Conservation (phyloP, 2,329 filamentous ascomycete genomes). For the Calonectria pseudoturangicola region DNA sequence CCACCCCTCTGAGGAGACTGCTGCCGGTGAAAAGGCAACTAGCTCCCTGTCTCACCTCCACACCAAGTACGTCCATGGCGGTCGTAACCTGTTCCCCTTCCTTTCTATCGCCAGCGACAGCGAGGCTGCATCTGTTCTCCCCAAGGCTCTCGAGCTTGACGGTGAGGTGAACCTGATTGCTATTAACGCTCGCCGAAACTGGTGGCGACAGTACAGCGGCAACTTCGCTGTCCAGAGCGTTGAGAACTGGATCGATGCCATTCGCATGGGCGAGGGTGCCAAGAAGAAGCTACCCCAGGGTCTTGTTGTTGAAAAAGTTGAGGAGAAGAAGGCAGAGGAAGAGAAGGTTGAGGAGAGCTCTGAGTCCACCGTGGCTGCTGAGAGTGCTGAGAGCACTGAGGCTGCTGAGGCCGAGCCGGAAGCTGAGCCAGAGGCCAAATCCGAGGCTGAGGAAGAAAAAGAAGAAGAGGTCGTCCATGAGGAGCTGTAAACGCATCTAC, state of each 20-base stretch:
- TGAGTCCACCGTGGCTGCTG: conserved; percentile 58
- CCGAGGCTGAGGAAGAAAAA: conserved; percentile 41
- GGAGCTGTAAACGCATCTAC: conserved; percentile 65
- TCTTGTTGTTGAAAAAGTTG: conserved; percentile 66
- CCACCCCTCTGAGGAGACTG: conserved; percentile 72
- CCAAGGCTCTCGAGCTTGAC: conserved; percentile 73
- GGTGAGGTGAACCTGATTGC: conserved; percentile 83
- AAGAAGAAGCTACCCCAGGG: conserved; percentile 84
- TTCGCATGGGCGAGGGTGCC: conserved; percentile 89
- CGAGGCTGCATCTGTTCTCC: conserved; percentile 64
- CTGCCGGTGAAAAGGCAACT: conserved; percentile 75
- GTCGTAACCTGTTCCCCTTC: conserved; percentile 87
- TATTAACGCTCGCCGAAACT: conserved; percentile 88
- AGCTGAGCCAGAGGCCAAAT: background rate
- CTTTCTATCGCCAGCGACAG: conserved; percentile 79
- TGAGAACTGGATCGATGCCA: conserved; percentile 92
- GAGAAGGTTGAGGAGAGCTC: conserved; percentile 52
- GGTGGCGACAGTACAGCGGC: conserved; percentile 86
- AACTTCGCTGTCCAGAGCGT: conserved; percentile 77
- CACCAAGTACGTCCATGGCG: conserved; percentile 81
- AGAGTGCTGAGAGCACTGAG: conserved; percentile 34
- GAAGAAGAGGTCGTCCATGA: conserved; percentile 64
- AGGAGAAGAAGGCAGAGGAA: conserved; percentile 44
- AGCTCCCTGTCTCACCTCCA: conserved; percentile 82
- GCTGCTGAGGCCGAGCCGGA: background rate